Conservation (phyloP, 768 basidiomycete genomes). For the Naganishia randhawae region DNA sequence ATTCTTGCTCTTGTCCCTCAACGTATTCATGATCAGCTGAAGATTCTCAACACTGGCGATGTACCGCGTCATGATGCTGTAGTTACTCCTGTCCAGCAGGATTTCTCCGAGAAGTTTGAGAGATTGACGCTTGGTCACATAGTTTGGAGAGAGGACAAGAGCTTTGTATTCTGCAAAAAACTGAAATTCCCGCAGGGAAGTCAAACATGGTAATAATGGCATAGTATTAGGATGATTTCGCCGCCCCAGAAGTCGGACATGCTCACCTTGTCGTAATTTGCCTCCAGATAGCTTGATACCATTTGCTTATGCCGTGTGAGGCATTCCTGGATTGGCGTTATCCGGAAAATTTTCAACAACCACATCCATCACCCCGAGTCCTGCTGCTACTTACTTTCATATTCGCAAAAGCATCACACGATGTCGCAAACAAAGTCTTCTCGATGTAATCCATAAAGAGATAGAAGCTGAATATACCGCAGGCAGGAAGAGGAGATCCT, state of each 20-base stretch:
- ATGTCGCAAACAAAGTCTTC: conserved; percentile 94
- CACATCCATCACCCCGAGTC: not conserved
- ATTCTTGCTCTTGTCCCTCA: conserved; percentile 97
- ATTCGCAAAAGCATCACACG: conserved; percentile 95
- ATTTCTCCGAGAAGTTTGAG: conserved; percentile 97
- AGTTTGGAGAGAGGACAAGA: conserved; percentile 87
- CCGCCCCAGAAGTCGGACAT: not conserved
- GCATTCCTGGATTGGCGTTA: conserved; percentile 60
- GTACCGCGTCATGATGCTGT: conserved; percentile 96
- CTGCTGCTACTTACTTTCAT: conserved; percentile 60
- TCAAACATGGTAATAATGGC: not conserved
- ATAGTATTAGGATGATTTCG: not conserved
- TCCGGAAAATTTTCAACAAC: not conserved
- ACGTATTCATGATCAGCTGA: conserved; percentile 99
- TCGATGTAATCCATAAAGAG: conserved; percentile 95
- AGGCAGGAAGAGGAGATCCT: not conserved
- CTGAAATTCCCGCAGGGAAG: conserved; percentile 52
- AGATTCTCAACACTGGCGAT: conserved; percentile 92
- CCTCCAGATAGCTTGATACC: conserved; percentile 94
- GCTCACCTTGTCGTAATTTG: conserved; percentile 89
- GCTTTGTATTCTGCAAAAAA: conserved; percentile 95
- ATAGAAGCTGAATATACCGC: conserved; percentile 69
- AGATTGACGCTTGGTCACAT: conserved; percentile 99
- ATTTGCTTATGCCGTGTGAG: conserved; percentile 95
- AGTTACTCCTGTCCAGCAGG: conserved; percentile 93